Evolutionary conservation across 192 early-diverging fungal species (phyloP), one percentile per base, ranked within the genome.

Genomic region (Coemansia javaensis): DNA sequence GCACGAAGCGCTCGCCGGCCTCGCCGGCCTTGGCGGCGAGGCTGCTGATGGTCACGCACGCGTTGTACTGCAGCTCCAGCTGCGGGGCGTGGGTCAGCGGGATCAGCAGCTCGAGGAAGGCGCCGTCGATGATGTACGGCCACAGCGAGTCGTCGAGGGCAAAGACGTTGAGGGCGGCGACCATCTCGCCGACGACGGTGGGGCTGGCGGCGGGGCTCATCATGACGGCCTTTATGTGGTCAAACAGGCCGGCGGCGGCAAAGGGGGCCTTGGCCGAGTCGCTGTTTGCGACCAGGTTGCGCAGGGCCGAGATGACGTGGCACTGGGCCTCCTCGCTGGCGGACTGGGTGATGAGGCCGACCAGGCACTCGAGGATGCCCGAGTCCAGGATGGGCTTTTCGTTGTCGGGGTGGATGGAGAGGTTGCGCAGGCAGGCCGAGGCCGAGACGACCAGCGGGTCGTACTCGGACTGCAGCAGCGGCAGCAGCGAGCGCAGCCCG

Each of bases 351-450:
- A 62, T 53, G 34, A 78, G 53, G 36, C 33, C 36, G 32, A 67
- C 50, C 44, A 75, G 46, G 9, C 55, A 59, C 17, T 83, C 71
- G 42, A 94, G 64, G 41, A 91, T 87, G 15, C 82, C 84, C 24
- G 84, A 86, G 50, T 86, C 81, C 32, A 92, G 80, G 43, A 91
- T 90, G 24, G 87, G 88, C 16, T 83, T 81, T 62, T 92, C 90
- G 75, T 91, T 91, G 39, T 79, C 66, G 11, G 86, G 80, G 54
- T 90, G 88, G 44, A 94, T 94, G 30, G 90, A 92, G 32, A 94
- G 81, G 56, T 94, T 94, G 42, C 91, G 84, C 41, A 94, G 76
- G 40, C 90, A 92, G 3, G 91, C 91, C 12, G 89, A 86, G 0
- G 89, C 88, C 4, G 91, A 89, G 0, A 90, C 63, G 15, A 88